phyloP scores from a whole-genome alignment of 2,329 filamentous ascomycete species.

The Magnaporthales sp. region DNA sequence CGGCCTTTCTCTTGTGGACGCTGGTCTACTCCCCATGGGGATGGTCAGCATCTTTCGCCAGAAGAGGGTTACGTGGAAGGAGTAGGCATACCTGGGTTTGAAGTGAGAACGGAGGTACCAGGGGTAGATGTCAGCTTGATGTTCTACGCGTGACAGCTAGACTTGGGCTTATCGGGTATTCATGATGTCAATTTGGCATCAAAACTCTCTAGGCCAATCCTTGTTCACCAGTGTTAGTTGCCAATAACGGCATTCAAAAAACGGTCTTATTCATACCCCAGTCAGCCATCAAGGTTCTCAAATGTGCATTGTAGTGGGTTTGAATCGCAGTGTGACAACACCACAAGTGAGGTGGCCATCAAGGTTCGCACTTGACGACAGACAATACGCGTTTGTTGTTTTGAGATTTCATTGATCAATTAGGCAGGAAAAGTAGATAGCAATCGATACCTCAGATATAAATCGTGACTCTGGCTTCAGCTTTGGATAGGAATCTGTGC shows the following conservation, averaged over 20 bases:
- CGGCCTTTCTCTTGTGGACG: slow-evolving; percentile 33
- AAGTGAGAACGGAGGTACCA: background rate
- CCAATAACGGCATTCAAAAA: background rate
- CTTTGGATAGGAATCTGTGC: background rate
- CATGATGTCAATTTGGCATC: background rate
- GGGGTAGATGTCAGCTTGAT: background rate
- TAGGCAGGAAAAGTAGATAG: background rate
- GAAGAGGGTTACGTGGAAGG: slow-evolving; percentile 33
- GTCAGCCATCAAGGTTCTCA: slow-evolving; percentile 4
- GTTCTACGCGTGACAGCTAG: background rate
- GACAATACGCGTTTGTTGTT: background rate
- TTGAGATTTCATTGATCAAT: background rate
- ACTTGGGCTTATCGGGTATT: background rate
- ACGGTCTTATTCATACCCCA: background rate
- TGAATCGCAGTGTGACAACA: background rate
- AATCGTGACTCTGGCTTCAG: background rate
- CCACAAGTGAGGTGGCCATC: slow-evolving; percentile 1
- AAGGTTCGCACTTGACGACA: background rate
- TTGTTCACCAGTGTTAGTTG: background rate
- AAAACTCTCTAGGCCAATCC: background rate
- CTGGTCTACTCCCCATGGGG: slow-evolving; percentile 35
- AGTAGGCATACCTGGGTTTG: background rate
- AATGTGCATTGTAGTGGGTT: background rate
- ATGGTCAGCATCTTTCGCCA: slow-evolving; percentile 35
- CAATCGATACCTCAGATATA: background rate